These are phyloP conservation scores for Aquanectria penicillioides DNA, from an alignment of 2,329 filamentous ascomycete genomes.

Conservation along the genomic window DNA sequence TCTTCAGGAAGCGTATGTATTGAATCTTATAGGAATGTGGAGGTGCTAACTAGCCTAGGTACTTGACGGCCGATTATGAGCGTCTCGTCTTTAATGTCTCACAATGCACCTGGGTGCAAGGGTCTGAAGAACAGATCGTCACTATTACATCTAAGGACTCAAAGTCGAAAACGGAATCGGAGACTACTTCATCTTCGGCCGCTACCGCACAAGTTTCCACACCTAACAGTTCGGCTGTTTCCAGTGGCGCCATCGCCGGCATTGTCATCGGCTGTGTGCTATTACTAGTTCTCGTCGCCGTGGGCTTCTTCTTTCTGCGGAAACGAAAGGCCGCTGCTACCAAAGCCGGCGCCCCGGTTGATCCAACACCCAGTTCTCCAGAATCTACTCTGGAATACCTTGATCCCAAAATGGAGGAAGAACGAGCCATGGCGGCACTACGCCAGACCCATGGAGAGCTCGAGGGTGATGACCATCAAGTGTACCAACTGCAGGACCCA, in stretches of 20 bases:
- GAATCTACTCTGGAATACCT: not conserved
- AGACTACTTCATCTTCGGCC: not conserved
- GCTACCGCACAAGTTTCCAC: not conserved
- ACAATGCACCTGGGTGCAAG: constrained; percentile 3
- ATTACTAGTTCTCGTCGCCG: not conserved
- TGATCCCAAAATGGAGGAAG: not conserved
- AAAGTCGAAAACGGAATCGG: not conserved
- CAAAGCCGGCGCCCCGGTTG: not conserved
- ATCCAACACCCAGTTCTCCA: not conserved
- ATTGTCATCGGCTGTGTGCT: not conserved
- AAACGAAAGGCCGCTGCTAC: not conserved
- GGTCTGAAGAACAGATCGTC: not conserved
- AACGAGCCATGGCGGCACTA: not conserved
- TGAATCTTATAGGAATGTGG: not conserved
- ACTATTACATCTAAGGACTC: constrained; percentile 2
- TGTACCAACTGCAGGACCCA: not conserved
- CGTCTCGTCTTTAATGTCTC: constrained; percentile 22
- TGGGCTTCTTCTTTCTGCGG: not conserved
- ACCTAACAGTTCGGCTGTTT: not conserved
- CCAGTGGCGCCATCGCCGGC: not conserved
- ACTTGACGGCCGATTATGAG: constrained; percentile 30
- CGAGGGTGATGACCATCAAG: not conserved
- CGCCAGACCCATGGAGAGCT: too few species aligned
- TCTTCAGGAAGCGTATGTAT: constrained; percentile 24
- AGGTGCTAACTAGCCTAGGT: not conserved